Conservation (phyloP, 192 early-diverging fungal genomes). For the Gigaspora rosea region DNA sequence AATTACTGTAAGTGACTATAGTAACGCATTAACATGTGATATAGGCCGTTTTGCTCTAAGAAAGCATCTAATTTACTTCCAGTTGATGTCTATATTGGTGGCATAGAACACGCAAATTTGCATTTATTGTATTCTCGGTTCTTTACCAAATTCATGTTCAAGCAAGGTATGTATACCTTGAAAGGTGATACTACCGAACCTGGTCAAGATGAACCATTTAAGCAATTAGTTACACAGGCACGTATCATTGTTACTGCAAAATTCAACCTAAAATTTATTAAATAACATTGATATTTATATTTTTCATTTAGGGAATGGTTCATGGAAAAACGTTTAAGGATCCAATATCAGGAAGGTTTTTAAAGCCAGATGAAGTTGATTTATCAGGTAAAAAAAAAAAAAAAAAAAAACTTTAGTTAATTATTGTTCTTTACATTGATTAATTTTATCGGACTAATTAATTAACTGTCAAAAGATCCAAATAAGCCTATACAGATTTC, state of each 20-base stretch:
- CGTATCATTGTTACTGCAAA: not conserved
- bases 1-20: not conserved
- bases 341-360: conserved; percentile 69
- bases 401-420: not conserved
- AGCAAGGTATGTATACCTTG: conserved; percentile 50
- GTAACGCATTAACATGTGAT: not conserved
- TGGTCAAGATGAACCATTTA: conserved; percentile 83
- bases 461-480: conserved; percentile 32
- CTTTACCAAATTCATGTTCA: conserved; percentile 80
- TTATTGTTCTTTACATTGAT: not conserved
- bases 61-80: conserved; percentile 66
- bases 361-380: conserved; percentile 76
- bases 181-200: conserved; percentile 44
- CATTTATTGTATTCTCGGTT: conserved; percentile 94
- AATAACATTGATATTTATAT: conserved; percentile 14
- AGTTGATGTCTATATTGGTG: conserved; percentile 93
- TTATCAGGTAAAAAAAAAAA: conserved; percentile 41
- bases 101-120: conserved; percentile 91
- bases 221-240: conserved; percentile 76
- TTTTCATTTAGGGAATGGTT: conserved; percentile 79
- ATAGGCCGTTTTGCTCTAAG: conserved; percentile 52
- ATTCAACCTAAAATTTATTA: not conserved
- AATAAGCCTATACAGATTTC: conserved; percentile 56
- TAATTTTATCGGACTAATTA: not conserved
- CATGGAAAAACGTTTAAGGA: conserved; percentile 84